Percentiles rank a stretch among this genome's conserved stretches.
These are phyloP conservation scores for Paratrimastix pyriformis DNA, from an alignment of 78 protist species.

Conservation along the genomic window DNA sequence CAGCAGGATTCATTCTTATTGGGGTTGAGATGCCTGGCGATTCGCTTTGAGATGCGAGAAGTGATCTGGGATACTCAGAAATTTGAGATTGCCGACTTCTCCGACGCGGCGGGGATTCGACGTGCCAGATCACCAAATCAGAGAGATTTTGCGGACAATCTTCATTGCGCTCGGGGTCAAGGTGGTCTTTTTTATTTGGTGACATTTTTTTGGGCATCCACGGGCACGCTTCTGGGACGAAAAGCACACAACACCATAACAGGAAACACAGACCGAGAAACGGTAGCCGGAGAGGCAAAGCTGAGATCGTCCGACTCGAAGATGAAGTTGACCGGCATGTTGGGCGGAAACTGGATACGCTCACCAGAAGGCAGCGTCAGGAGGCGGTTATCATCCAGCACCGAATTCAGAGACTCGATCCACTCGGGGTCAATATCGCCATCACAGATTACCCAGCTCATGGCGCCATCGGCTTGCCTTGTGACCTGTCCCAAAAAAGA, in stretches of 20 bases:
- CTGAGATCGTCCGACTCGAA: conserved; percentile 68
- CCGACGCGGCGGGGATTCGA: too few species aligned
- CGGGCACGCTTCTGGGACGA: too few species aligned
- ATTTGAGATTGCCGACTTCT: too few species aligned
- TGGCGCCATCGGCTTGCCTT: conserved; percentile 17
- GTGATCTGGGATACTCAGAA: too few species aligned
- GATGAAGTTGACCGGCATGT: conserved; percentile 58
- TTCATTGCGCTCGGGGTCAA: too few species aligned
- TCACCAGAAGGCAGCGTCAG: conserved; percentile 80
- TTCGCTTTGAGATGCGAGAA: too few species aligned
- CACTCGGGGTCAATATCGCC: conserved; percentile 80
- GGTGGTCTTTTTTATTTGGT: too few species aligned
- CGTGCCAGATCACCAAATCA: too few species aligned
- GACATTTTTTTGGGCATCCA: too few species aligned
- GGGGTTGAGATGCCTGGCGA: too few species aligned
- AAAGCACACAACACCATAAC: conserved; percentile 40
- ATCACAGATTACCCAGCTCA: conserved; percentile 67
- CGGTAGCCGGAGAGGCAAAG: conserved; percentile 83
- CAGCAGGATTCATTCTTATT: too few species aligned
- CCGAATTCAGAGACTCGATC: conserved; percentile 76
- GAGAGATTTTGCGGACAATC: too few species aligned
- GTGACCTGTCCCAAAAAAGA: not conserved
- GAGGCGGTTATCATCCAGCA: conserved; percentile 74
- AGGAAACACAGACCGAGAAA: conserved; percentile 39
- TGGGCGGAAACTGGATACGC: conserved; percentile 66